Percentiles rank a stretch among this genome's conserved stretches.
These are phyloP conservation scores for Choricystis sp. DNA, from an alignment of 139 green algal genomes.

Conservation along the genomic window DNA sequence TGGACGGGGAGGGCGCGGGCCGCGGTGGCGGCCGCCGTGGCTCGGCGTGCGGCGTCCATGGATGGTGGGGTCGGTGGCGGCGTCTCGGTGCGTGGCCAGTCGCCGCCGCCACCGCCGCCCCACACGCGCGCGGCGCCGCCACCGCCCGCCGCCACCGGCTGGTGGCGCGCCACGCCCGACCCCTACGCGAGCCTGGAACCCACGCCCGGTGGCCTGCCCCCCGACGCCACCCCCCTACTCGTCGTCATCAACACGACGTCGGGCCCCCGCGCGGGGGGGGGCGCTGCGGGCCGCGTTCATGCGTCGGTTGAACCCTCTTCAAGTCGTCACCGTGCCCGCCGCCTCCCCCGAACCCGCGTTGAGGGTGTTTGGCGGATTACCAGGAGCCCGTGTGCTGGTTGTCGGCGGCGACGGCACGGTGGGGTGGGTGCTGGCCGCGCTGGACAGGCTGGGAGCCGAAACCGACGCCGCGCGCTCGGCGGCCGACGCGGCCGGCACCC, in stretches of 20 bases:
- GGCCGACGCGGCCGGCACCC: not conserved
- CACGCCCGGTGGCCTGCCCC: slow-evolving; percentile 9
- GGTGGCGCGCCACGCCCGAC: not conserved
- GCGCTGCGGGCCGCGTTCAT: slow-evolving; percentile 39
- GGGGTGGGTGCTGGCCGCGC: slow-evolving; percentile 44
- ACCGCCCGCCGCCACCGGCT: slow-evolving; percentile 11
- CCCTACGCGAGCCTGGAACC: slow-evolving; percentile 13
- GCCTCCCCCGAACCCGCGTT: slow-evolving; percentile 47
- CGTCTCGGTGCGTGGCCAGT: not conserved
- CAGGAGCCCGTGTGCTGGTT: slow-evolving; percentile 44
- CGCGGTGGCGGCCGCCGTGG: not conserved
- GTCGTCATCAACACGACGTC: slow-evolving; percentile 62
- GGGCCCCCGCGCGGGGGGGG: slow-evolving; percentile 46
- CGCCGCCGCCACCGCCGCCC: too few relatives aligned
- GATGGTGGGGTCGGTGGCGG: not conserved
- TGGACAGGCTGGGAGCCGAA: slow-evolving; percentile 21
- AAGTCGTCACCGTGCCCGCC: slow-evolving; percentile 49
- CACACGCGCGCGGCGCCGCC: not conserved
- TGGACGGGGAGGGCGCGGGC: not conserved
- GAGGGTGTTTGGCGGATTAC: slow-evolving; percentile 37
- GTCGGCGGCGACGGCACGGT: slow-evolving; percentile 68
- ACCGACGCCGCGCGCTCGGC: not conserved
- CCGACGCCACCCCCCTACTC: slow-evolving; percentile 23
- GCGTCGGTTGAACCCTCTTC: slow-evolving; percentile 61
- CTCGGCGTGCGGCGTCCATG: not conserved